Percentiles rank a stretch among this genome's conserved stretches.
Conservation (phyloP, 495 filamentous ascomycete species). For the Aspergillus egyptiacus region DNA sequence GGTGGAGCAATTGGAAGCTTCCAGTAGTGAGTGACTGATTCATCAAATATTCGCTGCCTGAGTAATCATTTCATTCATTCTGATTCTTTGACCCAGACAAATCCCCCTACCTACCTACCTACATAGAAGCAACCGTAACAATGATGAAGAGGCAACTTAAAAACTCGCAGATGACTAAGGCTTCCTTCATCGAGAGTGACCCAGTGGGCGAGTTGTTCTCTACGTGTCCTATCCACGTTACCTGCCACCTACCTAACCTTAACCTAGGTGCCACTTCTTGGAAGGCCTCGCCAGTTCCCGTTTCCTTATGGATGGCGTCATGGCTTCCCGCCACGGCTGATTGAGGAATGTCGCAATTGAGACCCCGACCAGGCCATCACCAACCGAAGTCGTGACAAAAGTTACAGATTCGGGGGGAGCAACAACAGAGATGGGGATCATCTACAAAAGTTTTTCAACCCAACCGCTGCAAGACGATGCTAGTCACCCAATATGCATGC, state of each 20-base stretch:
- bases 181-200: not conserved
- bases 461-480: slow-evolving; percentile 2
- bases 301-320: not conserved
- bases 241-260: no score
- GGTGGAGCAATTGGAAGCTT: slow-evolving; percentile 11
- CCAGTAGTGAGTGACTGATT: slow-evolving; percentile 3
- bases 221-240: not conserved
- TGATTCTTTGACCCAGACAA: slow-evolving; percentile 1
- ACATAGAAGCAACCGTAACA: not conserved
- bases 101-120: no score
- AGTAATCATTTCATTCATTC: not conserved
- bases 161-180: not conserved
- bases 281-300: not conserved
- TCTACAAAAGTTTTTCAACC: not conserved
- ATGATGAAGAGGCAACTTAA: not conserved
- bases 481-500: no score
- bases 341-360: slow-evolving; percentile 3
- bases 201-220: not conserved
- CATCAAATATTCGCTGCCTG: slow-evolving; percentile 7
- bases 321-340: not conserved
- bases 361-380: not conserved
- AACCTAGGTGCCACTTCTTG: no score
- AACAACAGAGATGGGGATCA: no score
- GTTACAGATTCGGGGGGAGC: no score
- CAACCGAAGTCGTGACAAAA: no score